Percentiles rank a stretch among this genome's conserved stretches.
Evolutionary conservation across 345 rosid genomes (phyloP).

Genomic region (Eucalyptus regnans): DNA sequence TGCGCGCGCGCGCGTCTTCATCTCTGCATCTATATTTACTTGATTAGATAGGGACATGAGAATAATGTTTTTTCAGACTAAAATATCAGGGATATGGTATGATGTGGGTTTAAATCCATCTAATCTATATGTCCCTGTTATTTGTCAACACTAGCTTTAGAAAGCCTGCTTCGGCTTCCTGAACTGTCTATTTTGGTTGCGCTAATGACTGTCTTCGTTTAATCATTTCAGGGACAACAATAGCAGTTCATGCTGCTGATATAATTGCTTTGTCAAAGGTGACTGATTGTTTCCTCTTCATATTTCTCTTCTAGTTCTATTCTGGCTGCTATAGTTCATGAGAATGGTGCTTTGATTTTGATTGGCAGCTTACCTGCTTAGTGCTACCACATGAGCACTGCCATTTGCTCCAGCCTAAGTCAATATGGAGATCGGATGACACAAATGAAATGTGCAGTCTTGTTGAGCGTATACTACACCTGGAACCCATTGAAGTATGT

Average conservation of each 20-base stretch:
- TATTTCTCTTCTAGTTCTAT: neutral
- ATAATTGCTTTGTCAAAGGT: slow-evolving; percentile 78
- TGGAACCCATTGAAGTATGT: slow-evolving; percentile 82
- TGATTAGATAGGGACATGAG: neutral
- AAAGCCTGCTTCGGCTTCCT: neutral
- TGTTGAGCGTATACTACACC: slow-evolving; percentile 73
- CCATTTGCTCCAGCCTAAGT: slow-evolving; percentile 56
- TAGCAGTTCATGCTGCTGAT: slow-evolving; percentile 46
- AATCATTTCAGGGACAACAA: slow-evolving; percentile 37
- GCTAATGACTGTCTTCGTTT: neutral
- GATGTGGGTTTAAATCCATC: neutral
- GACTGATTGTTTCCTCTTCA: neutral
- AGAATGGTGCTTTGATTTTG: neutral
- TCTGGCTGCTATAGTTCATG: neutral
- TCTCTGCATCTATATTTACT: neutral
- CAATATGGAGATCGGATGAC: slow-evolving; percentile 85
- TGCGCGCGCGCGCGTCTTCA: neutral
- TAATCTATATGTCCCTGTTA: neutral
- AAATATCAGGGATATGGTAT: neutral
- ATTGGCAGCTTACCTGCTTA: slow-evolving; percentile 64
- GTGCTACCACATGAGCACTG: slow-evolving; percentile 58
- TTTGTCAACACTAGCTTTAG: neutral
- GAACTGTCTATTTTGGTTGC: neutral
- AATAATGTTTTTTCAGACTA: neutral
- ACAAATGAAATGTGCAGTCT: slow-evolving; percentile 37